Evolutionary conservation across 192 early-diverging fungal genomes (phyloP).

Genomic region (Dissophora globulifera): DNA sequence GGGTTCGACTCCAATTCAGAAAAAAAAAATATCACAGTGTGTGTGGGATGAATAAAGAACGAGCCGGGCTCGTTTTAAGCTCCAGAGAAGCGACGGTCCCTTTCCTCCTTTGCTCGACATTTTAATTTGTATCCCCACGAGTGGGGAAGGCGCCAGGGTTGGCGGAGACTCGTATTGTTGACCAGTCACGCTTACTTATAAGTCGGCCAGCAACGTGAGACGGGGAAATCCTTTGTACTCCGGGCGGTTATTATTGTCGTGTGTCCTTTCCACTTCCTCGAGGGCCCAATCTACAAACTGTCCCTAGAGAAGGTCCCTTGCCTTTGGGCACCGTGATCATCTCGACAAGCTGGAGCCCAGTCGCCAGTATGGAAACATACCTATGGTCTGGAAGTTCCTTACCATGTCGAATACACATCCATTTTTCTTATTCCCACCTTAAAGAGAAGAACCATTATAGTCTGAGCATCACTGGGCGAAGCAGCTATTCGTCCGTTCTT

Average conservation of each 20-base stretch:
- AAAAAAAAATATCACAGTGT: conserved; percentile 10
- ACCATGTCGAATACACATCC: conserved; percentile 33
- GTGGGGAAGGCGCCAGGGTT: background rate
- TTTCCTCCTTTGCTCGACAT: no score
- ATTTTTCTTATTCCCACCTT: no score
- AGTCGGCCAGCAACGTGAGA: background rate
- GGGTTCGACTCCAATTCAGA: background rate
- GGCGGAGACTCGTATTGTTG: background rate
- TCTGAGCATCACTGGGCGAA: no score
- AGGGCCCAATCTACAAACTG: conserved; percentile 33
- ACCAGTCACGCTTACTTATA: conserved; percentile 7
- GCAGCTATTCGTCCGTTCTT: no score
- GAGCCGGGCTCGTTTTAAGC: conserved; percentile 6
- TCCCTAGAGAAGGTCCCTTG: conserved; percentile 37
- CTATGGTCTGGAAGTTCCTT: conserved; percentile 35
- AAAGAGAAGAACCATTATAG: no score
- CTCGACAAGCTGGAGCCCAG: conserved; percentile 41
- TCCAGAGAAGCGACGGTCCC: no score
- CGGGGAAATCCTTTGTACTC: conserved; percentile 30
- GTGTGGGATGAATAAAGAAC: background rate
- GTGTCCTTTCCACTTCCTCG: conserved; percentile 10
- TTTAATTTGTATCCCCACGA: no score
- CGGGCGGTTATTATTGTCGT: conserved; percentile 45
- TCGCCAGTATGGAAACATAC: conserved; percentile 5
- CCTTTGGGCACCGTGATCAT: conserved; percentile 23